Evolutionary conservation across 768 basidiomycete species (phyloP).

Genomic region (Rickenella mellea): DNA sequence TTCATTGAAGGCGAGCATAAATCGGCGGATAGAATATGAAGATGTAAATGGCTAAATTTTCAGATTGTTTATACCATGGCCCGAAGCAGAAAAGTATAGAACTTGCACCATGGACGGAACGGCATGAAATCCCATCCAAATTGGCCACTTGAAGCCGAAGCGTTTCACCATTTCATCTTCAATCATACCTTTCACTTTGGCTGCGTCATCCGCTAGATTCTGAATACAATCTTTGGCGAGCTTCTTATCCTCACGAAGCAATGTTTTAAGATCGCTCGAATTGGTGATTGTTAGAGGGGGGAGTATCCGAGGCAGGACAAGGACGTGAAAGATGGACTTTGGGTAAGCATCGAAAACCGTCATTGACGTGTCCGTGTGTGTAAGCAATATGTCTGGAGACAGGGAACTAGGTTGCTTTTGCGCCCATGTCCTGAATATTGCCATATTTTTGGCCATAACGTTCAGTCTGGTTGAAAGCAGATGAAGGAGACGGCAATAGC

Average conservation of each 20-base stretch:
- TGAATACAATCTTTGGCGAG: slow-evolving; percentile 43
- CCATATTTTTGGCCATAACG: slow-evolving; percentile 22
- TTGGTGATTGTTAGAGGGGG: slow-evolving; percentile 24
- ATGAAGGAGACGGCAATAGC: not conserved
- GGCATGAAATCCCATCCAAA: slow-evolving; percentile 81
- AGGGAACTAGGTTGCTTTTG: slow-evolving; percentile 35
- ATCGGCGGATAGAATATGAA: slow-evolving; percentile 82
- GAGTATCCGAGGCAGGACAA: slow-evolving; percentile 63
- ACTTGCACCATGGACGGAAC: slow-evolving; percentile 80
- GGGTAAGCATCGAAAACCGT: slow-evolving; percentile 71
- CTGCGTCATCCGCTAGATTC: slow-evolving; percentile 47
- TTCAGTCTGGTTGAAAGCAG: no score
- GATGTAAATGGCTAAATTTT: slow-evolving; percentile 51
- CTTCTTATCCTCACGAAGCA: slow-evolving; percentile 43
- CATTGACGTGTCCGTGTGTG: slow-evolving; percentile 41
- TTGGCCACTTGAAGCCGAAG: slow-evolving; percentile 68
- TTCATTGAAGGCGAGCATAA: slow-evolving; percentile 62
- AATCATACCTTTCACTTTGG: slow-evolving; percentile 47
- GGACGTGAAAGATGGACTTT: slow-evolving; percentile 82
- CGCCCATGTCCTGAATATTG: slow-evolving; percentile 56
- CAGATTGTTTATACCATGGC: not conserved
- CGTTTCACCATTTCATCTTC: slow-evolving; percentile 69
- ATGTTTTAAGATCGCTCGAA: slow-evolving; percentile 43
- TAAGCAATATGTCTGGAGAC: slow-evolving; percentile 53
- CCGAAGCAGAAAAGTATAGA: not conserved